Percentiles rank a stretch among this genome's conserved stretches.
phyloP scores from a whole-genome alignment of 164 flowering plant genomes.

The Euptelea pleiosperma region DNA sequence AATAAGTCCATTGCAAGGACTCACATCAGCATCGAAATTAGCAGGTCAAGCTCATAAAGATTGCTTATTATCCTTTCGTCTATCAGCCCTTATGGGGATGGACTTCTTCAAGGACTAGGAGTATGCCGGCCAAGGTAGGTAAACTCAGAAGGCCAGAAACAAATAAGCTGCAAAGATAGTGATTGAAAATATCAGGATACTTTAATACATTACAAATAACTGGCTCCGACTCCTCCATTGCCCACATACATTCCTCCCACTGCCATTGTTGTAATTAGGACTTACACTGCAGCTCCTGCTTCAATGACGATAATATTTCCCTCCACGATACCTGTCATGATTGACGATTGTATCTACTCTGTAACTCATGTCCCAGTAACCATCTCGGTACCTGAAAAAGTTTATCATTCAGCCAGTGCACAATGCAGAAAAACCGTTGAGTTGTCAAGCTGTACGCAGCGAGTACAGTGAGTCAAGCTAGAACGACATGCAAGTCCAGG shows the following conservation, averaged over 20 bases:
- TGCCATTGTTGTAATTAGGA: slow-evolving; percentile 54
- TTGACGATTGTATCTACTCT: slow-evolving; percentile 60
- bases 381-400: slow-evolving; percentile 38
- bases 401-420: slow-evolving; percentile 3
- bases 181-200: no score
- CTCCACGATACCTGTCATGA: slow-evolving; percentile 61
- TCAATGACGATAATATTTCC: slow-evolving; percentile 54
- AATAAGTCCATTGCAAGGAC: slow-evolving; percentile 5
- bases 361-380: slow-evolving; percentile 32
- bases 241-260: slow-evolving; percentile 60
- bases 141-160: slow-evolving; percentile 30
- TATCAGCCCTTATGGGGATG: slow-evolving; percentile 54
- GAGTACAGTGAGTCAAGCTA: no score
- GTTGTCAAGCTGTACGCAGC: no score
- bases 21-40: slow-evolving; percentile 60
- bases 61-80: slow-evolving; percentile 29
- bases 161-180: slow-evolving; percentile 3
- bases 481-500: no score
- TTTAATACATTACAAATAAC: slow-evolving; percentile 51
- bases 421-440: no score
- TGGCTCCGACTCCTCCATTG: slow-evolving; percentile 49
- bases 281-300: slow-evolving; percentile 81
- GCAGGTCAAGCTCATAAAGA: slow-evolving; percentile 47
- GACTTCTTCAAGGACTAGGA: slow-evolving; percentile 51
- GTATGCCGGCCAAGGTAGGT: slow-evolving; percentile 58